These are phyloP conservation scores for Crithidia expoeki DNA, from an alignment of 208 protist genomes.

Conservation along the genomic window DNA sequence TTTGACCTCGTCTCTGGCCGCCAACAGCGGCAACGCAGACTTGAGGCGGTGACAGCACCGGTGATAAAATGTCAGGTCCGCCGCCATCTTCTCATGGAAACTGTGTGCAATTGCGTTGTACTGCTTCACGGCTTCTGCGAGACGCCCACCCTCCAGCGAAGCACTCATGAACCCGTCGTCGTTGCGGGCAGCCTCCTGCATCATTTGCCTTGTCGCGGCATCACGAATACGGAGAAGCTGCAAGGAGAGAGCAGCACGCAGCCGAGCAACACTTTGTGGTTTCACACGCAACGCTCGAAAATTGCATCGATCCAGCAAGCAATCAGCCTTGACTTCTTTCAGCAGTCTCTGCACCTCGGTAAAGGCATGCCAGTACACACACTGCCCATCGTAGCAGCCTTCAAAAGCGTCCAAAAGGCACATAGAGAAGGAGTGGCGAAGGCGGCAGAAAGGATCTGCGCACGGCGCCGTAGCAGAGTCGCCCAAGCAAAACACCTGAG, in stretches of 20 bases:
- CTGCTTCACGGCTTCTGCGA: not conserved
- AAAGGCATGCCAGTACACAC: slow-evolving; percentile 1
- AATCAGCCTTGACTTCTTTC: not conserved
- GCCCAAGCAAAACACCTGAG: not conserved
- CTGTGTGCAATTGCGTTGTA: not conserved
- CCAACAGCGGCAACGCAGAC: slow-evolving; percentile 5
- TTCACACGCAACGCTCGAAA: not conserved
- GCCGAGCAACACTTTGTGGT: not conserved
- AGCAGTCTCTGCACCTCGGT: not conserved
- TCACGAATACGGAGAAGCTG: slow-evolving; percentile 5
- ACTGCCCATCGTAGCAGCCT: slow-evolving; percentile 53
- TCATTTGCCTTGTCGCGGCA: not conserved
- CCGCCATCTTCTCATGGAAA: not conserved
- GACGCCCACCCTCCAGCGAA: not conserved
- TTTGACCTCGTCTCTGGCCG: slow-evolving; percentile 11
- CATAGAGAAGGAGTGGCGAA: not conserved
- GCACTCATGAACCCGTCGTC: not conserved
- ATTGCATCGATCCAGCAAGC: not conserved
- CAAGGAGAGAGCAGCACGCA: not conserved
- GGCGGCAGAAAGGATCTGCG: not conserved
- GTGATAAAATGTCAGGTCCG: not conserved
- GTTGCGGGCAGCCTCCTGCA: not conserved
- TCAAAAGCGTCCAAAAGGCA: not conserved
- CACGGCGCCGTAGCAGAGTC: not conserved
- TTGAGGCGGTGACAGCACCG: not conserved